Evolutionary conservation across 768 basidiomycete genomes (phyloP).

Genomic region (Mrakia blollopis): DNA sequence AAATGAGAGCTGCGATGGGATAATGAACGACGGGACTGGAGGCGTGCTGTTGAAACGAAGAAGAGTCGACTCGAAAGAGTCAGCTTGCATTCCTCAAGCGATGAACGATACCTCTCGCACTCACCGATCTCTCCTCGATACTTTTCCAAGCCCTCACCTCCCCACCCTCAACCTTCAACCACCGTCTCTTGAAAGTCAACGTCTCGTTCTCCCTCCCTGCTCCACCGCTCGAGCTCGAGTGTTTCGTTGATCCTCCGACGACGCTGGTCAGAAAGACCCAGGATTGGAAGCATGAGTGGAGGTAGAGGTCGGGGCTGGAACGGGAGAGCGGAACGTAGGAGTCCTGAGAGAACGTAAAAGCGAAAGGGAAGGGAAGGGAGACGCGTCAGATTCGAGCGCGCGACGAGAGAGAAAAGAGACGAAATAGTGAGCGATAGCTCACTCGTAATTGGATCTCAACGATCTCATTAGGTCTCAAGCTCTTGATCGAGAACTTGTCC

Average conservation of each 20-base stretch:
- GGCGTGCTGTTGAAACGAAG: neutral
- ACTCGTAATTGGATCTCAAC: neutral
- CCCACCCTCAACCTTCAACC: neutral
- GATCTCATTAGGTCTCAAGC: neutral
- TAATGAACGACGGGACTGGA: neutral
- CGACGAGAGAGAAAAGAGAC: neutral
- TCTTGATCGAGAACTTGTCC: slow-evolving; percentile 2
- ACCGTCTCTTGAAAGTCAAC: neutral
- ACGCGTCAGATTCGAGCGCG: neutral
- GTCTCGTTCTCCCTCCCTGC: neutral
- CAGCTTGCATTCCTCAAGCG: too few species aligned
- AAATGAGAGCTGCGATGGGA: neutral
- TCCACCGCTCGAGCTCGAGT: slow-evolving; percentile 1
- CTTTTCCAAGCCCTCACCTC: neutral
- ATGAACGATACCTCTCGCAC: neutral
- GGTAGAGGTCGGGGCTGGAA: neutral
- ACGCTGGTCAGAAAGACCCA: neutral
- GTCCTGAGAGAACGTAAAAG: neutral
- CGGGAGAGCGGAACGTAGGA: neutral
- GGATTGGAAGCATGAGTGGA: neutral
- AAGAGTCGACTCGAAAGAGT: too few species aligned
- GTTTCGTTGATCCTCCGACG: neutral
- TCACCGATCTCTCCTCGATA: neutral
- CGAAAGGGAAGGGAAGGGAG: neutral
- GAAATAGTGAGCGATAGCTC: neutral